A percentile compares a stretch with the other conserved stretches of the same genome.
Evolutionary conservation across 2,329 filamentous ascomycete genomes (phyloP).

Genomic region (Sporothrix globosa): DNA sequence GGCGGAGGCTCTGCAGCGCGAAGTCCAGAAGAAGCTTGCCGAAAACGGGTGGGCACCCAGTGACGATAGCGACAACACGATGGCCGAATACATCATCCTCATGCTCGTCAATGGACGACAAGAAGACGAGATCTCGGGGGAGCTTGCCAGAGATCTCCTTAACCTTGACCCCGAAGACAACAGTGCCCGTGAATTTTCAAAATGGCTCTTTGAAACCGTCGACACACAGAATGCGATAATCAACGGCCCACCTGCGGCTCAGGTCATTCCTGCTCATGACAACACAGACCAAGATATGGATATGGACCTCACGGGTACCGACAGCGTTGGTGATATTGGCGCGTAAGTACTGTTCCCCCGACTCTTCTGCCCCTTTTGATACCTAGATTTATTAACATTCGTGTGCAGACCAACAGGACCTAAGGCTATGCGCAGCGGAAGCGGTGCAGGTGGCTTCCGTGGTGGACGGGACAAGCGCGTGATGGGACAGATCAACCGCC

Average conservation of each 20-base stretch:
- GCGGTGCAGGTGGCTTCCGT: constrained; percentile 55
- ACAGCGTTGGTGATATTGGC: constrained; percentile 54
- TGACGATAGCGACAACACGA: constrained; percentile 74
- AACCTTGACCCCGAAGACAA: constrained; percentile 80
- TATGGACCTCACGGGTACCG: constrained; percentile 63
- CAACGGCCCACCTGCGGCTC: constrained; percentile 49
- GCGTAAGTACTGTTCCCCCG: constrained; percentile 52
- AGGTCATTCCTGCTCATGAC: constrained; percentile 35
- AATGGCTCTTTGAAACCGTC: constrained; percentile 92
- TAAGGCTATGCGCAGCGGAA: constrained; percentile 87
- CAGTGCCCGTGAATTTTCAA: constrained; percentile 78
- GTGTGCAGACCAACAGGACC: constrained; percentile 82
- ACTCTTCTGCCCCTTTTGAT: not conserved
- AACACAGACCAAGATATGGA: constrained; percentile 65
- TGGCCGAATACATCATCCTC: constrained; percentile 94
- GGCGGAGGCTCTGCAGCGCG: constrained; percentile 77
- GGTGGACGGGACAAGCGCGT: constrained; percentile 76
- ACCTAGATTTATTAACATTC: constrained; percentile 8
- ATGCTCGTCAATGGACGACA: constrained; percentile 97
- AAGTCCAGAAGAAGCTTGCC: constrained; percentile 86
- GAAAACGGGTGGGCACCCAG: constrained; percentile 91
- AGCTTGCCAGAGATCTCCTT: constrained; percentile 86
- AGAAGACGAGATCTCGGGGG: constrained; percentile 82
- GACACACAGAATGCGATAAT: constrained; percentile 66
- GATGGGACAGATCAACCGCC: constrained; percentile 80